A percentile compares a stretch with the other conserved stretches of the same genome.
Conservation (phyloP, 108 stramenopile species). For the Cyclotella cryptica region DNA sequence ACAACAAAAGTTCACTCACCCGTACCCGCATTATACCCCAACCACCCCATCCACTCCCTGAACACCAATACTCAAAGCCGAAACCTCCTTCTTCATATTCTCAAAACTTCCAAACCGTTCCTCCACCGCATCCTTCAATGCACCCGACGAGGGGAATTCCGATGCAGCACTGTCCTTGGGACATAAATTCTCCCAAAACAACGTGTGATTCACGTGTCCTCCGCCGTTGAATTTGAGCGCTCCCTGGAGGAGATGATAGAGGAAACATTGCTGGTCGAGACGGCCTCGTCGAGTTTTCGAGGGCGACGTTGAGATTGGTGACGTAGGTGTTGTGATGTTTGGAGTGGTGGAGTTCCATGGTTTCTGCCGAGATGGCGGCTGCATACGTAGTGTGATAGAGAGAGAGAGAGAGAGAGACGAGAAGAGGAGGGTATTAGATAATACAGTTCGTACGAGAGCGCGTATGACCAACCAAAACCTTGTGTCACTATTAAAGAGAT, state of each 20-base stretch:
- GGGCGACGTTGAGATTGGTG: constrained; percentile 88
- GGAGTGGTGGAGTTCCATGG: constrained; percentile 95
- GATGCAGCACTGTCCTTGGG: constrained; percentile 57
- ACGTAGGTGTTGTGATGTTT: constrained; percentile 97
- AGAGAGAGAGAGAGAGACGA: neutral
- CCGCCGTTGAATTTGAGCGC: constrained; percentile 99
- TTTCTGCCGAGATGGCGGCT: constrained; percentile 90
- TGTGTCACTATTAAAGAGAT: no score
- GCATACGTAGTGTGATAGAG: neutral
- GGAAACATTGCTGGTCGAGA: constrained; percentile 77
- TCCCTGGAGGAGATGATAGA: constrained; percentile 76
- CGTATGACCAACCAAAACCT: no score
- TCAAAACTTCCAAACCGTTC: constrained; percentile 88
- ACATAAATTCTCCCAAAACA: constrained; percentile 97
- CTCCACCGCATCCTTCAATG: constrained; percentile 77
- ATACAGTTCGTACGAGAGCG: no score
- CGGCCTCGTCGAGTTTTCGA: constrained; percentile 88
- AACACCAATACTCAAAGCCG: constrained; percentile 87
- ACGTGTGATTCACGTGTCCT: constrained; percentile 97
- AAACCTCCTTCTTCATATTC: constrained; percentile 77
- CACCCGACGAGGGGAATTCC: constrained; percentile 46
- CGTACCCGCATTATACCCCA: constrained; percentile 89
- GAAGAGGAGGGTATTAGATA: no score
- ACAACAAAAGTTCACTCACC: constrained; percentile 31
- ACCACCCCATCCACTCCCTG: constrained; percentile 99